Conservation (phyloP, 352 stramenopile genomes). For the Pythium aphanidermatum region DNA sequence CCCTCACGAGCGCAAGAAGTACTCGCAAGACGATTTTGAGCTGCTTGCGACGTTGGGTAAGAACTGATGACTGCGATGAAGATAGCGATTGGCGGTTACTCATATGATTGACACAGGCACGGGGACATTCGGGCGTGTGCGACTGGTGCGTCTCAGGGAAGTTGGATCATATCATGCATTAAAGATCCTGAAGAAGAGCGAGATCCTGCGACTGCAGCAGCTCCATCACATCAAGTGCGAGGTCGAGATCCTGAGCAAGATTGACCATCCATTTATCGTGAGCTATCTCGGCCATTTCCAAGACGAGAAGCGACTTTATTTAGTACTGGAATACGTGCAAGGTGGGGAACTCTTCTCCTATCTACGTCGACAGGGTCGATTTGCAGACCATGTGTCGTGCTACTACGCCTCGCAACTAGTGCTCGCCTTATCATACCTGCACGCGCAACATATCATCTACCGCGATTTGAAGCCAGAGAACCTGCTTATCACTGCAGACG, state of each 20-base stretch:
- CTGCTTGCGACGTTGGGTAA: conserved; percentile 63
- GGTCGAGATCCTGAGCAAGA: conserved; percentile 81
- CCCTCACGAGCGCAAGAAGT: conserved; percentile 29
- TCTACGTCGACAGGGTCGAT: conserved; percentile 71
- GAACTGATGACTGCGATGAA: neutral
- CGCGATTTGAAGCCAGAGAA: conserved; percentile 93
- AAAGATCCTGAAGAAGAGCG: conserved; percentile 92
- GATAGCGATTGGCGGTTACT: neutral
- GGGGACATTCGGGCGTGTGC: conserved; percentile 86
- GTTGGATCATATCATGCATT: conserved; percentile 69
- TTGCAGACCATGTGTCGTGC: conserved; percentile 78
- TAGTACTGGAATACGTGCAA: conserved; percentile 91
- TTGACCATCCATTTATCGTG: conserved; percentile 89
- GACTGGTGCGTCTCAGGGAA: conserved; percentile 66
- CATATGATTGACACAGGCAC: too few species aligned
- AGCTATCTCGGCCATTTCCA: conserved; percentile 86
- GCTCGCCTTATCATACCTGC: conserved; percentile 83
- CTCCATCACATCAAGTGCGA: conserved; percentile 91
- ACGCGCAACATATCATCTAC: conserved; percentile 92
- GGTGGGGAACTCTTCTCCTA: conserved; percentile 92
- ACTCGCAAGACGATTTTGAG: conserved; percentile 68
- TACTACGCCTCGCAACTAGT: conserved; percentile 89
- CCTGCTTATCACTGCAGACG: conserved; percentile 85
- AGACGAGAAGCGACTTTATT: conserved; percentile 84
- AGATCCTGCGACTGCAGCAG: conserved; percentile 86